Evolutionary conservation across 768 basidiomycete genomes (phyloP), one percentile per base, ranked within the genome.

Genomic region (Suillus paluster): DNA sequence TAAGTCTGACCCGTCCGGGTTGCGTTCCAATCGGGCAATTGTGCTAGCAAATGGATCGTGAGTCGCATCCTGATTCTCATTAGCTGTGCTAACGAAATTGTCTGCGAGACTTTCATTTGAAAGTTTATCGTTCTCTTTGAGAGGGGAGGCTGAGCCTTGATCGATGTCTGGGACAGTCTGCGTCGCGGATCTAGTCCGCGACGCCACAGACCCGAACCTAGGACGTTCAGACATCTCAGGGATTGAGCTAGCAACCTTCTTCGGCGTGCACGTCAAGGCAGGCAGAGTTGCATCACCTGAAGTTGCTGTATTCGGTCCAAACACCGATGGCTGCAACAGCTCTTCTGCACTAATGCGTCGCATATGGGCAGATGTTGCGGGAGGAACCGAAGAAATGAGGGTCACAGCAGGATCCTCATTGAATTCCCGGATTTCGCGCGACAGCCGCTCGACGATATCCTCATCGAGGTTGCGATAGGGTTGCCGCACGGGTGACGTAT

Each of bases 381-480:
- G 65, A 5, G 58, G 50, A 48, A 60, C 12, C 41, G 58, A 53
- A 4, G 59, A 21, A 25, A 39, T 19, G 7, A 65, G 46, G 34
- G 53, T 57, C 5, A 59, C 30, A 36, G 60, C 25, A 4, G 61
- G 14, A n/a, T 74, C 62, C 9, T 65, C 25, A 36, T 68, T 66
- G 17, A 23, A 39, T 39, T 70, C 66, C 44, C 42, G 38, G 3
- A 75, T 44, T 57, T 73, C 73, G 39, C 60, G 60, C 54, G 61
- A 25, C 50, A 75, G 56, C 36, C 64, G 66, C 30, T 63, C 27
- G 6, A 67, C 45, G 49, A 76, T 46, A 56, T 57, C 52, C 23
- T 66, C 15, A 39, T 76, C 71, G 2, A 72, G 60, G n/a, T 69
- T 75, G 8, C 23, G 25, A 44, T 60, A 70, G 9, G 75, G 66